Percentiles rank a stretch among this genome's conserved stretches.
Evolutionary conservation across 2,329 filamentous ascomycete genomes (phyloP).

Genomic region (Microsporum audouinii): DNA sequence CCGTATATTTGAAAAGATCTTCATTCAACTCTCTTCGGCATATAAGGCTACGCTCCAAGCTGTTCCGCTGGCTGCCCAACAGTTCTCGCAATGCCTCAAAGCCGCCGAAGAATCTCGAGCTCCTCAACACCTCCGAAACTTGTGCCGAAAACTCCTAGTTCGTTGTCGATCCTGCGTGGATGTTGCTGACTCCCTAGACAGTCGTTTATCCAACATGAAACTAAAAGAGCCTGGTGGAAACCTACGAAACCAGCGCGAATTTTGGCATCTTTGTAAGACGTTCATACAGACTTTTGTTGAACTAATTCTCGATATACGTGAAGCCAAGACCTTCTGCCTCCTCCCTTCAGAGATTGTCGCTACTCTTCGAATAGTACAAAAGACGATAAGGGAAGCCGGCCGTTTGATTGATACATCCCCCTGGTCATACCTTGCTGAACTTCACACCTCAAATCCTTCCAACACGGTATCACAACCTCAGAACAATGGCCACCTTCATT

Average conservation of each 20-base stretch:
- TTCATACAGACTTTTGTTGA: conserved; percentile 41
- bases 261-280: conserved; percentile 58
- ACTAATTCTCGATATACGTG: conserved; percentile 37
- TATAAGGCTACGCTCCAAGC: conserved; percentile 62
- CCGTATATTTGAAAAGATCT: conserved; percentile 69
- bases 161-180: conserved; percentile 61
- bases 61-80: conserved; percentile 57
- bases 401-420: conserved; percentile 57
- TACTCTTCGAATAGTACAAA: conserved; percentile 69
- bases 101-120: conserved; percentile 50
- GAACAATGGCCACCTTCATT: conserved; percentile 18
- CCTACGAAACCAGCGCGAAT: conserved; percentile 45
- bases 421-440: conserved; percentile 46
- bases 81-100: conserved; percentile 54
- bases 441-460: conserved; percentile 24
- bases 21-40: conserved; percentile 60
- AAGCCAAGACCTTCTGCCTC: conserved; percentile 38
- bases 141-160: conserved; percentile 60
- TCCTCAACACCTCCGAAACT: conserved; percentile 48
- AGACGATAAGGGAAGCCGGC: conserved; percentile 68
- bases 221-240: conserved; percentile 71
- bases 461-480: conserved; percentile 26
- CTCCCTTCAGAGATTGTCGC: conserved; percentile 56
- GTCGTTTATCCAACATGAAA: conserved; percentile 65
- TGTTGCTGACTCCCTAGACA: conserved; percentile 61